Evolutionary conservation across 352 stramenopile genomes (phyloP).

Genomic region (Pythium dissotocum): DNA sequence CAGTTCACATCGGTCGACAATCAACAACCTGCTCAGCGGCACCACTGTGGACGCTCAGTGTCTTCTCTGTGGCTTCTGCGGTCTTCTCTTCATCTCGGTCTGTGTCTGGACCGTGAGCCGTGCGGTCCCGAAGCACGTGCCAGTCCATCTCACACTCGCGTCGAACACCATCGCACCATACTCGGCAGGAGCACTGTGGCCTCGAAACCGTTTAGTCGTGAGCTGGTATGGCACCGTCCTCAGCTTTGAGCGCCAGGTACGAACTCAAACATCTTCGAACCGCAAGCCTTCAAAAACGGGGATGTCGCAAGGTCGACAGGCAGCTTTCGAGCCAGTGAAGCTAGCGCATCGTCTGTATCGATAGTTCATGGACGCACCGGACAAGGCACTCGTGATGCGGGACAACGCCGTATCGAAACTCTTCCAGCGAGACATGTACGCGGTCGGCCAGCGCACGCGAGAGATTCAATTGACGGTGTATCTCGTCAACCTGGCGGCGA

Average conservation of each 20-base stretch:
- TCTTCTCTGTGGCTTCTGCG: neutral
- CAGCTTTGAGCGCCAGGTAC: neutral
- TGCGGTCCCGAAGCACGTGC: neutral
- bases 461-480: conserved; percentile 15
- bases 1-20: neutral
- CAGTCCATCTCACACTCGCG: neutral
- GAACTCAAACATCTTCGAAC: no score
- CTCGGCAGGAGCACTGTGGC: conserved; percentile 9
- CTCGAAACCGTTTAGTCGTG: conserved; percentile 4
- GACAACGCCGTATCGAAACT: neutral
- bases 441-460: neutral
- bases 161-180: conserved; percentile 16
- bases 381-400: neutral
- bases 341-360: neutral
- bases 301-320: neutral
- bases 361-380: neutral
- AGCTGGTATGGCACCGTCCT: conserved; percentile 19
- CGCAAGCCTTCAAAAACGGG: no score
- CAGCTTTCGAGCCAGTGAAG: neutral
- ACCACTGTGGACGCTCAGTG: neutral
- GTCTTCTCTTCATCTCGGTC: neutral
- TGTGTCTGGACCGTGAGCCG: conserved; percentile 1
- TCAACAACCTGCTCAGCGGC: neutral
- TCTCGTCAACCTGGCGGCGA: conserved; percentile 23
- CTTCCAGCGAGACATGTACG: conserved; percentile 8